Evolutionary conservation across 768 basidiomycete species (phyloP).

Genomic region (Mycena capillaripes): DNA sequence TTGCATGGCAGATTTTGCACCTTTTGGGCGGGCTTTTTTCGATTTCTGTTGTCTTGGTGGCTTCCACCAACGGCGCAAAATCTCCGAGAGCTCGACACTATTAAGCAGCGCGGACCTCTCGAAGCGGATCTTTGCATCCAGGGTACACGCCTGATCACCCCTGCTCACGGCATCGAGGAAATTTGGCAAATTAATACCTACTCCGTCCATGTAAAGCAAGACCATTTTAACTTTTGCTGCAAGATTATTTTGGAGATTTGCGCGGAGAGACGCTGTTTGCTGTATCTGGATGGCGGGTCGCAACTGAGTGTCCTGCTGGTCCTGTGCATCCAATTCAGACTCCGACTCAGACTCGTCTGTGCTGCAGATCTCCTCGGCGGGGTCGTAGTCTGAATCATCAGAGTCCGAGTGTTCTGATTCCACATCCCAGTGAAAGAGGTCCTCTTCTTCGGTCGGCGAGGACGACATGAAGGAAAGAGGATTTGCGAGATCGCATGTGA

Average conservation of each 20-base stretch:
- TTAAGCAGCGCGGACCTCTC: conserved; percentile 40
- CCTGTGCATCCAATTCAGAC: neutral
- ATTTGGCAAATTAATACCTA: conserved; percentile 40
- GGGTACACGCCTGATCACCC: conserved; percentile 44
- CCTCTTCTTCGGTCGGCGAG: neutral
- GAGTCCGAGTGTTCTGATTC: neutral
- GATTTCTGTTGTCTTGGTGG: conserved; percentile 42
- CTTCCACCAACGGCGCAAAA: conserved; percentile 45
- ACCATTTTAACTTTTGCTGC: no score
- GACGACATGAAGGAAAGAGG: neutral
- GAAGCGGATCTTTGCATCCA: conserved; percentile 40
- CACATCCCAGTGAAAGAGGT: neutral
- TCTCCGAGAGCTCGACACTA: conserved; percentile 40
- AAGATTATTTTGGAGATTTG: no score
- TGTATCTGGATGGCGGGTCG: neutral
- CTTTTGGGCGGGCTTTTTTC: conserved; percentile 33
- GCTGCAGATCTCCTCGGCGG: neutral
- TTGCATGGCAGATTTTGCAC: conserved; percentile 35
- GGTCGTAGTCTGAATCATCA: neutral
- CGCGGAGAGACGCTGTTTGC: neutral
- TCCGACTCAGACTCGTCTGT: neutral
- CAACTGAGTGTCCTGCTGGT: neutral
- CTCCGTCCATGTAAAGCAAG: conserved; percentile 22
- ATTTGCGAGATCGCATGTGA: neutral
- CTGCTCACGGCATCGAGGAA: conserved; percentile 52